Percentiles rank a stretch among this genome's conserved stretches.
Evolutionary conservation across 2,329 filamentous ascomycete species (phyloP).

Genomic region (Parascedosporium putredinis): DNA sequence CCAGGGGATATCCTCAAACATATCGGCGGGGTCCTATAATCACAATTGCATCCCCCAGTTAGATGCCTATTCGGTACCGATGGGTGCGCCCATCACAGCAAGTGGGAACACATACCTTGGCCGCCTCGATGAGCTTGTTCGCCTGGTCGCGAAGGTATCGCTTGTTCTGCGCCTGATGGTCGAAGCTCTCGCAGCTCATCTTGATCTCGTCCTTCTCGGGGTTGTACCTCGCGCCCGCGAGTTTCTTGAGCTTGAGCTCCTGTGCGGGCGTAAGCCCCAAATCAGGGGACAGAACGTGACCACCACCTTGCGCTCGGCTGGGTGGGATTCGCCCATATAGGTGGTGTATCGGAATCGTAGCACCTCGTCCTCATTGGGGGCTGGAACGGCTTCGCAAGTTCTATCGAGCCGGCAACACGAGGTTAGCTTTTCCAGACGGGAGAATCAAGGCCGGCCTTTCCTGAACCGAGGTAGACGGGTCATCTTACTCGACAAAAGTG

Average conservation of each 20-base stretch:
- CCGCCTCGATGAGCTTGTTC: slow-evolving; percentile 60
- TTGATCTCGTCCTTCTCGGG: slow-evolving; percentile 70
- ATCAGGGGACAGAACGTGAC: slow-evolving; percentile 75
- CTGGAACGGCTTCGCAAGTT: slow-evolving; percentile 72
- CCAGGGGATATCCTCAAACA: slow-evolving; percentile 84
- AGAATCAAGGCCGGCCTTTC: slow-evolving; percentile 44
- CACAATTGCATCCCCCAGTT: neutral
- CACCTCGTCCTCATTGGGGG: slow-evolving; percentile 58
- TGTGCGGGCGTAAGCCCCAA: slow-evolving; percentile 59
- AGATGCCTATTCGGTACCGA: neutral
- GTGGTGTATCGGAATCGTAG: slow-evolving; percentile 94
- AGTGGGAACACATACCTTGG: slow-evolving; percentile 41
- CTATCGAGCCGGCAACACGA: slow-evolving; percentile 30
- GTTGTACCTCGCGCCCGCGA: slow-evolving; percentile 79
- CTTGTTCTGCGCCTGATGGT: slow-evolving; percentile 92
- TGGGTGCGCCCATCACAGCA: neutral
- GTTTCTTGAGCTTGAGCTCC: slow-evolving; percentile 73
- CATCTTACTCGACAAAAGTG: slow-evolving; percentile 71
- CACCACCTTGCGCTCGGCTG: slow-evolving; percentile 86
- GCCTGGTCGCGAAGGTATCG: slow-evolving; percentile 79
- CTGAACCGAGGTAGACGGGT: slow-evolving; percentile 41
- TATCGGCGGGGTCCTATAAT: slow-evolving; percentile 58
- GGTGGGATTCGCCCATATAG: slow-evolving; percentile 90
- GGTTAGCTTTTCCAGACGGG: neutral
- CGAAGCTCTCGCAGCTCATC: slow-evolving; percentile 84